phyloP scores from a whole-genome alignment of 1,284 basidiomycete species.

The Abortiporus biennis region DNA sequence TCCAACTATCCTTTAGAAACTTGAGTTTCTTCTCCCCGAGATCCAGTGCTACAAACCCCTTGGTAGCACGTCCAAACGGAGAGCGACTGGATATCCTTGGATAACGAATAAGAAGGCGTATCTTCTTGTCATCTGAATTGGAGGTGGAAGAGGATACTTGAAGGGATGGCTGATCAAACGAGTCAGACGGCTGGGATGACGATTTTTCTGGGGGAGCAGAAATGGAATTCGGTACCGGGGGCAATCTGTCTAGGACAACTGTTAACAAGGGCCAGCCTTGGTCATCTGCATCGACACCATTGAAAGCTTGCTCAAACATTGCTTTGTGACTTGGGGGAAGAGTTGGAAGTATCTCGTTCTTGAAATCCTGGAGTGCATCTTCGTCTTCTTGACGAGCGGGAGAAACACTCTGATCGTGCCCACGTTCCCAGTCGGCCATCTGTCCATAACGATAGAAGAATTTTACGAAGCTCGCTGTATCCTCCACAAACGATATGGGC shows the following conservation, averaged over 20 bases:
- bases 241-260: not conserved
- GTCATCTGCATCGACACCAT: not conserved
- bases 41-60: not conserved
- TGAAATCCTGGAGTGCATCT: not conserved
- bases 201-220: too few species aligned
- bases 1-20: not conserved
- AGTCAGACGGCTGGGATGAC: too few species aligned
- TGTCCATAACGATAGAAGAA: slow-evolving; percentile 8
- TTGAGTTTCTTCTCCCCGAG: not conserved
- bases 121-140: too few species aligned
- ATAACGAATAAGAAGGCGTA: too few species aligned
- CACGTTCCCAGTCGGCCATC: slow-evolving; percentile 1
- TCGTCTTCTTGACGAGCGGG: too few species aligned
- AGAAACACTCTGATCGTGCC: slow-evolving; percentile 4
- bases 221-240: too few species aligned
- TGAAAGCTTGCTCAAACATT: not conserved
- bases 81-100: too few species aligned
- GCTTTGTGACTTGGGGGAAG: not conserved
- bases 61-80: not conserved
- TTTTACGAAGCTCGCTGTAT: not conserved
- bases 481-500: slow-evolving; percentile 8
- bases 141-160: too few species aligned
- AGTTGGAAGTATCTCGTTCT: not conserved
- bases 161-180: too few species aligned
- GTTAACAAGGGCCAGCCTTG: not conserved